Evolutionary conservation across 164 flowering plant genomes (phyloP), one percentile per base, ranked within the genome.

Genomic region (Tetracentron sinense): DNA sequence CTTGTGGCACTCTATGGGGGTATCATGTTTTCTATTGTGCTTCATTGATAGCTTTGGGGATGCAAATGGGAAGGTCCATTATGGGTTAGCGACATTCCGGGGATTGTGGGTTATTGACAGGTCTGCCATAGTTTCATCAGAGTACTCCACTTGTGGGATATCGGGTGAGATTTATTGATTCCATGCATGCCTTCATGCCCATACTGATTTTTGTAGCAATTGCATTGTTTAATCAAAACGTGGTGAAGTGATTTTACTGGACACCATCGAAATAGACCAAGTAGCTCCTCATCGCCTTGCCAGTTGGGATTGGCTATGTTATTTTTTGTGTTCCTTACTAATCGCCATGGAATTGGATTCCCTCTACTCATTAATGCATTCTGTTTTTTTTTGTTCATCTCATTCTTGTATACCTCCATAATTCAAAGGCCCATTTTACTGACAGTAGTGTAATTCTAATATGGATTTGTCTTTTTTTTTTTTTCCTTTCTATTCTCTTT

Each of bases 71-170:
- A 84, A 83, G 59, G 88, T 90, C 28, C 42, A 78, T 1, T 78
- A 89, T 50, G 96, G 86, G 4, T 0, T 87, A 27, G 91, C 85
- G 7, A 87, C 93, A 0, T 54, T 56, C 17, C 54, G 56, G 0
- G 88, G 96, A 15, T 38, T 87, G 52, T 82, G 84, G 83, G 73
- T 87, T 22, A 62, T 85, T 7, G 93, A 90, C 58, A 83, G 81
- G 0, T 52, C 72, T 19, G 49, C 58, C 25, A 42, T 12, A 5
- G 55, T 83, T 46, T 6, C 71, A n/a, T 66, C 76, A 0, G 82
- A 78, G 66, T 83, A n/a, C n/a, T n/a, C 68, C 21, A 71, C 69
- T 8, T 0, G 78, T 54, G 0, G 64, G 52, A 27, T 84, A 76
- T 42, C 58, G 79, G 56, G 22, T 90, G 7, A 58, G 66, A 65